A percentile compares a stretch with the other conserved stretches of the same genome.
Conservation (phyloP, 257 asterid species). For the Datura wrightii region DNA sequence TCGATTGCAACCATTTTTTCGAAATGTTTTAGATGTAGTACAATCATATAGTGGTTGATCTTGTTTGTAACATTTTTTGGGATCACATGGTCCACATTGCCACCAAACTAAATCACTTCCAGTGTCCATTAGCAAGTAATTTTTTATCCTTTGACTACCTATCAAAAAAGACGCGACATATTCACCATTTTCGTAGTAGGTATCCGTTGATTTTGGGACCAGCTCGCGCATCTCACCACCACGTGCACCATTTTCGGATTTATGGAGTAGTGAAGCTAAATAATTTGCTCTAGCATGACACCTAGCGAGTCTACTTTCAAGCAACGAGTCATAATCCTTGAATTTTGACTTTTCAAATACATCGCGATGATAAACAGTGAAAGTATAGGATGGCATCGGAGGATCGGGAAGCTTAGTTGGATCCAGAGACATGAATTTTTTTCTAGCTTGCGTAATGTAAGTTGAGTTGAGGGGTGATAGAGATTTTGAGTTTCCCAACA, state of each 20-base stretch:
- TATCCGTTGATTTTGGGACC: not conserved
- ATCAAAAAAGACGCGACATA: not conserved
- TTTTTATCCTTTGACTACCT: not conserved
- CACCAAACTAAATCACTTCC: slow-evolving; percentile 27
- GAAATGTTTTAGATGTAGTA: not conserved
- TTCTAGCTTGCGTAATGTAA: not conserved
- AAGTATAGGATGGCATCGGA: not conserved
- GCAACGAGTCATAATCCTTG: not conserved
- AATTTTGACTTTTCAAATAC: not conserved
- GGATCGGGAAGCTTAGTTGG: not conserved
- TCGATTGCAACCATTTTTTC: not conserved
- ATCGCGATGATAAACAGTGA: not conserved
- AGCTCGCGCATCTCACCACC: not conserved
- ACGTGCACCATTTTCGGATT: no score
- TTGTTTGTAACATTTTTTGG: not conserved
- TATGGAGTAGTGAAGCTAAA: not conserved
- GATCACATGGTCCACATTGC: not conserved
- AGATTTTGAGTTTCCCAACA: not conserved
- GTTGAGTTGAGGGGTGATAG: not conserved
- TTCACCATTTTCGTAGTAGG: not conserved
- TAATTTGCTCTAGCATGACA: not conserved
- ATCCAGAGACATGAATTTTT: not conserved
- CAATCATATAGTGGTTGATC: not conserved
- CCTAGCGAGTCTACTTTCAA: not conserved
- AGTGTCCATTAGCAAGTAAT: not conserved